Evolutionary conservation across 495 filamentous ascomycete genomes (phyloP).

Genomic region (Neurospora sublineolata): DNA sequence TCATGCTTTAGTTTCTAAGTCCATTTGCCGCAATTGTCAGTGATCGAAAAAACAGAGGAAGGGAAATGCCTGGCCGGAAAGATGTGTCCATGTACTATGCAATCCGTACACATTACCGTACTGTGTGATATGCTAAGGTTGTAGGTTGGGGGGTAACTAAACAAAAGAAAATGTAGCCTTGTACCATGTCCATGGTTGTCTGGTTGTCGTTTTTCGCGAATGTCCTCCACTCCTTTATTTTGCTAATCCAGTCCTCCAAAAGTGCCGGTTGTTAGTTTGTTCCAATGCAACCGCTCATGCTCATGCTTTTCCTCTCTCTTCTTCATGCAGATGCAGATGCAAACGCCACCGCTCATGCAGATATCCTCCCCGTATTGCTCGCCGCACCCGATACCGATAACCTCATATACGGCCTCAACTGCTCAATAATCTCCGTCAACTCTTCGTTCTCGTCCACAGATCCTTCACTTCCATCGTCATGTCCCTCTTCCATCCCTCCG

Average conservation of each 20-base stretch:
- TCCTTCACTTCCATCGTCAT: not conserved
- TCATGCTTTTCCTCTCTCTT: not conserved
- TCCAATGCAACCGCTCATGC: not conserved
- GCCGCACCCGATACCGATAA: not conserved
- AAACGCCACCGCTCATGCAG: not conserved
- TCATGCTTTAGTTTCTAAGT: too few species aligned
- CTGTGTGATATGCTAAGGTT: not conserved
- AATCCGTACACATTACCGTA: not conserved
- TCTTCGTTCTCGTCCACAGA: not conserved
- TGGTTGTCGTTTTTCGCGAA: not conserved
- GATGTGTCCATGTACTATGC: not conserved
- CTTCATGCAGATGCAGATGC: not conserved
- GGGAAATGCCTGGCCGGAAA: too few species aligned
- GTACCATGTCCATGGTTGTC: not conserved
- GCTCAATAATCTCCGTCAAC: not conserved
- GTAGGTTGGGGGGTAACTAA: not conserved
- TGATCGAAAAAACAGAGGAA: too few species aligned
- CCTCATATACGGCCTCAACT: not conserved
- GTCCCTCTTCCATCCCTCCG: not conserved
- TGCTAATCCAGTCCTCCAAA: not conserved
- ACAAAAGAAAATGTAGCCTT: not conserved
- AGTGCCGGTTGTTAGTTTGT: not conserved
- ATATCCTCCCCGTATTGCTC: not conserved
- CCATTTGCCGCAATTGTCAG: too few species aligned
- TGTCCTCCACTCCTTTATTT: not conserved